Conservation (phyloP, 345 rosid species). For the Jatropha curcas region DNA sequence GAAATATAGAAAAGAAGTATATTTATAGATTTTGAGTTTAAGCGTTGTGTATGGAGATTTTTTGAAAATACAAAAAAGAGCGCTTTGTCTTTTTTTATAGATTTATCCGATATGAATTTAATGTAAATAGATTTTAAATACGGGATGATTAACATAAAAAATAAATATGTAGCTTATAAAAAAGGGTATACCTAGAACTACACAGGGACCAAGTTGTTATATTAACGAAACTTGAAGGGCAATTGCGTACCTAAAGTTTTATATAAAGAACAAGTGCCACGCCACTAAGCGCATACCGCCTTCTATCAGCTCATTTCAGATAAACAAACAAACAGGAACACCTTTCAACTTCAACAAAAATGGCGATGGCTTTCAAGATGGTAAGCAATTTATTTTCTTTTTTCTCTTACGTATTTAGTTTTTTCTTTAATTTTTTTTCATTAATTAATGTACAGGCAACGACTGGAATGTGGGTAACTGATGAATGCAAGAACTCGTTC, state of each 20-base stretch:
- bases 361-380: conserved; percentile 99
- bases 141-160: no score
- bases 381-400: conserved; percentile 28
- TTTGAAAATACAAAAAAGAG: no score
- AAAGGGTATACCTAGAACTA: no score
- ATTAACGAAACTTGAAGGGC: conserved; percentile 31
- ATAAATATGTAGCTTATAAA: no score
- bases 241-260: conserved; percentile 24
- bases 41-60: no score
- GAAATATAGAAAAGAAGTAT: no score
- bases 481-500: conserved; percentile 86
- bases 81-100: no score
- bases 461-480: conserved; percentile 87
- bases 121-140: no score
- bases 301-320: background rate
- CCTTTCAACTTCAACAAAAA: conserved; percentile 33
- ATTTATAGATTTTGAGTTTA: no score
- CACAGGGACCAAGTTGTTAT: conserved; percentile 37
- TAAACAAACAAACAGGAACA: background rate
- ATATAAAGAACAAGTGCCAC: conserved; percentile 38
- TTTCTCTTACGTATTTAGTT: background rate
- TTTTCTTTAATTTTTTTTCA: background rate
- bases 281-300: background rate
- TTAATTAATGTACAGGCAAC: conserved; percentile 55
- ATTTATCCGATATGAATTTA: no score